A percentile compares a stretch with the other conserved stretches of the same genome.
Conservation (phyloP, 2,329 filamentous ascomycete species). For the Trichoderma atroviride region DNA sequence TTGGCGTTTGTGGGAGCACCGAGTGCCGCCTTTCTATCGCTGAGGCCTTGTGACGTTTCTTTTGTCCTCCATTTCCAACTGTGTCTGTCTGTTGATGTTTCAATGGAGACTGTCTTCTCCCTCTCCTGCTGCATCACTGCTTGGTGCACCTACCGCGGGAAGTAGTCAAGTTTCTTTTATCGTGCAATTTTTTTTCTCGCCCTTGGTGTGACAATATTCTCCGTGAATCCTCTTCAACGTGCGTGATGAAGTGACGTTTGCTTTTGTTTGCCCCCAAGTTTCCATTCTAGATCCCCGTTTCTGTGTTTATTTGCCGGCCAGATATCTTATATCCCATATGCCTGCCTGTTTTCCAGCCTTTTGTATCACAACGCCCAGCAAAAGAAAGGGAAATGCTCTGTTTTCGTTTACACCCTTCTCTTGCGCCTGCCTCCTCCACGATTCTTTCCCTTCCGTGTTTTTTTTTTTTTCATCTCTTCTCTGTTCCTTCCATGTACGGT, state of each 20-base stretch:
- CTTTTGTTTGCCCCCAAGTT: conserved; percentile 1
- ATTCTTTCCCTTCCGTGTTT: background rate
- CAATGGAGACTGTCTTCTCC: background rate
- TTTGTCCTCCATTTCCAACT: background rate
- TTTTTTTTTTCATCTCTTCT: background rate
- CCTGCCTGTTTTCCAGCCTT: background rate
- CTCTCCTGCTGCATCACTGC: background rate
- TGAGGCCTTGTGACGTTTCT: background rate
- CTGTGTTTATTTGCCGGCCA: conserved; percentile 1
- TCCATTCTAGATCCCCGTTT: background rate
- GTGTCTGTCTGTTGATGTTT: no score
- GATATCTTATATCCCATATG: background rate
- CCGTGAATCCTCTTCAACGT: background rate
- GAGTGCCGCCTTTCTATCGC: background rate
- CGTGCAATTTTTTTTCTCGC: background rate
- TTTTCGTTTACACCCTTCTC: background rate
- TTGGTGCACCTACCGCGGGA: background rate
- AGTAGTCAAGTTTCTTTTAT: background rate
- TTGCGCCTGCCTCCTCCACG: no score
- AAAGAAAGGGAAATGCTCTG: background rate
- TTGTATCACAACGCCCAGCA: background rate
- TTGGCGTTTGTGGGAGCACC: background rate
- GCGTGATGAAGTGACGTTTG: conserved; percentile 4
- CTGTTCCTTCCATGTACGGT: conserved; percentile 4
- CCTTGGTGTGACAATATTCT: background rate